Evolutionary conservation across 78 protist species (phyloP).

Genomic region (Dictyostelium firmibasis): DNA sequence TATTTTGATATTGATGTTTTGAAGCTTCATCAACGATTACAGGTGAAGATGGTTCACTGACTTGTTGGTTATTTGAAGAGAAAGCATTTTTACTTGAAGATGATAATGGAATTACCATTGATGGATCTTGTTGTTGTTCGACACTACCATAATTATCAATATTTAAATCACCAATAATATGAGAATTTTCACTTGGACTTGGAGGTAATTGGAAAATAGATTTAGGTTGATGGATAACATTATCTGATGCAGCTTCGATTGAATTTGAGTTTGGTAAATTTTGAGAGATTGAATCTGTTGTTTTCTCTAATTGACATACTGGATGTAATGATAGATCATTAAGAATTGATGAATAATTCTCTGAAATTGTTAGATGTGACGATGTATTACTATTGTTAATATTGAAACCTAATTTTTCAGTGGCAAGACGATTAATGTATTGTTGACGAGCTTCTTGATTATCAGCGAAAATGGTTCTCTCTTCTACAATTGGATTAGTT

Average conservation of each 20-base stretch:
- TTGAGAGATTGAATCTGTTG: background rate
- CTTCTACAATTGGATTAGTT: background rate
- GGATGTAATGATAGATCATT: background rate
- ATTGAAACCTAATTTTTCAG: background rate
- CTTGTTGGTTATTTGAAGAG: background rate
- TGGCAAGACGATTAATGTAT: background rate
- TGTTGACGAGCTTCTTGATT: background rate
- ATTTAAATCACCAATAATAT: background rate
- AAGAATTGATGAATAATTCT: background rate
- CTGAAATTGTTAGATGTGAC: background rate
- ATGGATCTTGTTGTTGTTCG: background rate
- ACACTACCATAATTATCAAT: too few relatives aligned
- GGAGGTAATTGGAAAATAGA: background rate
- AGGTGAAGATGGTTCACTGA: background rate
- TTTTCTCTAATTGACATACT: background rate
- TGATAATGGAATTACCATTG: slow-evolving; percentile 2
- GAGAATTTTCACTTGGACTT: background rate
- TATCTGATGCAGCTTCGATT: background rate
- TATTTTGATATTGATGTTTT: background rate
- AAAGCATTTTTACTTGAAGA: background rate
- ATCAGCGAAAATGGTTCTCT: slow-evolving; percentile 3
- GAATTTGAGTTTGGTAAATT: background rate
- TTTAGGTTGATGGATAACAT: background rate
- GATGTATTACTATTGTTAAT: background rate
- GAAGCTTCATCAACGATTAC: background rate